These are phyloP conservation scores for Xylaria sp. DNA, from an alignment of 2,329 filamentous ascomycete genomes.

Conservation along the genomic window DNA sequence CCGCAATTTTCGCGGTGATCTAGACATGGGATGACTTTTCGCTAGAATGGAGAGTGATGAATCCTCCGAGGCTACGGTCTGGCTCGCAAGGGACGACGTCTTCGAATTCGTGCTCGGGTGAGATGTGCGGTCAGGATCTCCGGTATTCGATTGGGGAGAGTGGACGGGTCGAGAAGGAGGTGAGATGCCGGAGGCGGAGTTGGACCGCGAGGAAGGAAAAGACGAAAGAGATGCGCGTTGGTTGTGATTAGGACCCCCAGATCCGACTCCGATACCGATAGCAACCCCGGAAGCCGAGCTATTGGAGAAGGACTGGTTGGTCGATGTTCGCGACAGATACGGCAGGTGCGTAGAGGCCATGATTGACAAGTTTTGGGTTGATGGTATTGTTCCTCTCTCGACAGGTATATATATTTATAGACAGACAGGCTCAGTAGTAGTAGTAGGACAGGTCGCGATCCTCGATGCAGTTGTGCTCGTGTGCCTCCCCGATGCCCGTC, in stretches of 20 bases:
- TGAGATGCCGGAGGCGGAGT: slow-evolving; percentile 59
- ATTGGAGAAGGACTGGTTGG: slow-evolving; percentile 44
- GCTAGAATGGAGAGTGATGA: slow-evolving; percentile 62
- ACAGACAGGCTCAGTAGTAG: not conserved
- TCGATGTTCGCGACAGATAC: slow-evolving; percentile 50
- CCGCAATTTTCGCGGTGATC: slow-evolving; percentile 63
- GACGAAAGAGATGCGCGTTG: slow-evolving; percentile 67
- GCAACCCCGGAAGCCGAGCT: slow-evolving; percentile 8
- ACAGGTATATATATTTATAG: no score
- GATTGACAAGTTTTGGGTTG: not conserved
- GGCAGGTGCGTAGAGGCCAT: slow-evolving; percentile 45
- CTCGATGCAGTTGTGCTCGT: not conserved
- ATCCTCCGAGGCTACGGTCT: slow-evolving; percentile 63
- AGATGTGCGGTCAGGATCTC: slow-evolving; percentile 61
- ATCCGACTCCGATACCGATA: not conserved
- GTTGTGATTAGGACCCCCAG: slow-evolving; percentile 34
- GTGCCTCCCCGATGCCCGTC: slow-evolving; percentile 1
- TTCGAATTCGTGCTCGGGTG: slow-evolving; percentile 66
- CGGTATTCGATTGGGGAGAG: slow-evolving; percentile 59
- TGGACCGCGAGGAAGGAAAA: slow-evolving; percentile 63
- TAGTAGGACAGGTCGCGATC: not conserved
- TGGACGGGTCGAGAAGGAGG: slow-evolving; percentile 57
- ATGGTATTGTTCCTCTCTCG: no score
- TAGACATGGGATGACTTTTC: slow-evolving; percentile 56
- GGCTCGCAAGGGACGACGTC: slow-evolving; percentile 56